A percentile compares a stretch with the other conserved stretches of the same genome.
phyloP scores from a whole-genome alignment of 2,329 filamentous ascomycete species.

The Didymella glomerata region DNA sequence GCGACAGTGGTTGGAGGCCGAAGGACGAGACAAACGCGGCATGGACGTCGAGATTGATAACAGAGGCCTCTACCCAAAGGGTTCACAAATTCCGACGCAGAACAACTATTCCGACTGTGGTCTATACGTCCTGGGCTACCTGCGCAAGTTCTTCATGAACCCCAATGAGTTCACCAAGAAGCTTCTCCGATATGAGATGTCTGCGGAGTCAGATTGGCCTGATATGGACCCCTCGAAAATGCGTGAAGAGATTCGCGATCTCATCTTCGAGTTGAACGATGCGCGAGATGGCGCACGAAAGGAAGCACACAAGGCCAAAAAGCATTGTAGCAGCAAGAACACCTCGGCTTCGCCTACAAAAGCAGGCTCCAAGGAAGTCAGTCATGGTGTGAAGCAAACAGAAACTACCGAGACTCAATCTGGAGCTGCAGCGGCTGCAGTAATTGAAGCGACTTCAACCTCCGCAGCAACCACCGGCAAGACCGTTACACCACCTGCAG shows the following conservation, averaged over 20 bases:
- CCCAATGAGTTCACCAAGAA: conserved; percentile 75
- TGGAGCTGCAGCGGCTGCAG: background rate
- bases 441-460: background rate
- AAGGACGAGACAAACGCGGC: conserved; percentile 71
- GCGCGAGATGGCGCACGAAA: conserved; percentile 26
- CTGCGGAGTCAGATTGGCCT: conserved; percentile 64
- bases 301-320: conserved; percentile 25
- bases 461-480: background rate
- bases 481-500: background rate
- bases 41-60: conserved; percentile 56
- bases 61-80: conserved; percentile 71
- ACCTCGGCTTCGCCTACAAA: background rate
- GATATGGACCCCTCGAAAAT: conserved; percentile 64
- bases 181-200: conserved; percentile 71
- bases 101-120: conserved; percentile 90
- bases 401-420: background rate
- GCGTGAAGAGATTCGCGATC: conserved; percentile 70
- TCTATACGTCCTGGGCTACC: conserved; percentile 83
- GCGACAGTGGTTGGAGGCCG: conserved; percentile 78
- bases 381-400: background rate
- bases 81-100: conserved; percentile 75
- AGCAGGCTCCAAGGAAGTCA: background rate
- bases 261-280: conserved; percentile 72
- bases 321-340: background rate
- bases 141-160: conserved; percentile 79